phyloP scores from a whole-genome alignment of 371 early-diverging fungal genomes.

The Rhizopus stolonifer region DNA sequence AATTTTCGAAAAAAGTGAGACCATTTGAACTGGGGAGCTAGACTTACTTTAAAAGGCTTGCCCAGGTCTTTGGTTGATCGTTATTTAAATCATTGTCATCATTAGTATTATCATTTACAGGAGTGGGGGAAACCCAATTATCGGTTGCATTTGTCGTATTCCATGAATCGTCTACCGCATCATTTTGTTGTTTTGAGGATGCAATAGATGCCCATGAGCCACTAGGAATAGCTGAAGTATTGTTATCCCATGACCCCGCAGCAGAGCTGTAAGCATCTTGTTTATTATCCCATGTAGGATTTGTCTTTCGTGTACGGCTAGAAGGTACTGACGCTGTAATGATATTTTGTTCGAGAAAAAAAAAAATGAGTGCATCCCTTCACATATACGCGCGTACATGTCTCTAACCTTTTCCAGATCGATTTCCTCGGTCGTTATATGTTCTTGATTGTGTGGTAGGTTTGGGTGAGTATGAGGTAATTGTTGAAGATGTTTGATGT shows the following conservation, averaged over 20 bases:
- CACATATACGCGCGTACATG: neutral
- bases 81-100: constrained; percentile 14
- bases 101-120: constrained; percentile 6
- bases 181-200: constrained; percentile 28
- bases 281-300: neutral
- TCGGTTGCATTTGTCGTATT: constrained; percentile 16
- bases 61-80: constrained; percentile 69
- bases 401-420: constrained; percentile 30
- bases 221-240: constrained; percentile 13
- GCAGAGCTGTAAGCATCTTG: neutral
- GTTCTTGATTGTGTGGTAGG: constrained; percentile 21
- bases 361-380: neutral
- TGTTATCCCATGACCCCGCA: constrained; percentile 23
- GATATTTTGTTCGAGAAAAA: no score
- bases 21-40: constrained; percentile 5
- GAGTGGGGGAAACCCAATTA: constrained; percentile 17
- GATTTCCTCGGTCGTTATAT: constrained; percentile 27
- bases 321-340: constrained; percentile 10
- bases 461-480: constrained; percentile 19
- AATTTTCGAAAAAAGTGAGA: neutral
- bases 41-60: constrained; percentile 73
- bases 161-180: constrained; percentile 19
- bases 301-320: constrained; percentile 25
- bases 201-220: constrained; percentile 49
- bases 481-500: constrained; percentile 28